Base-by-base conservation (phyloP, 1,284 basidiomycete species). In the Takashimella tepidaria region DNA sequence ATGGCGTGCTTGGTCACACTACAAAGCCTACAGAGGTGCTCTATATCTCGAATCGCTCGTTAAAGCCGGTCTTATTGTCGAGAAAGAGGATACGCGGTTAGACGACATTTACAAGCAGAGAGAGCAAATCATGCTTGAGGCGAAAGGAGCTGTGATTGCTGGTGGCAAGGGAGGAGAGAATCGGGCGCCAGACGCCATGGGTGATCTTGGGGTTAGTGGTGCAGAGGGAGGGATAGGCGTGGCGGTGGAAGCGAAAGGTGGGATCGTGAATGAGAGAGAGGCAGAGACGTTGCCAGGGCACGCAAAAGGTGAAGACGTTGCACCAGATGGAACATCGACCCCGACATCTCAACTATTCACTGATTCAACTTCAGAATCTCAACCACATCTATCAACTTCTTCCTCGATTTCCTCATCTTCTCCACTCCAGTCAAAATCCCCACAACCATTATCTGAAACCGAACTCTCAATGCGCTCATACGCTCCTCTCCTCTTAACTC, bases 1-100 rank as follows among this genome's bases (percentile, higher is more conserved):
- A 8, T 79, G 77, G 76, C 65, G 77, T 53, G 76, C 76, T 19
- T 79, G 76, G 74, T 73, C 69, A 12, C 77, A 79, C 54, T 76
- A 71, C 65, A 73, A 69, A 59, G 73, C 74, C 1, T 77, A 70
- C 68, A 60, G 73, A 55, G 77, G 76, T 25, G 71, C 69, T 6
- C 56, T 54, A 10, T 76, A 73, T 59, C 63, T 74, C 47, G 65
- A 70, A 47, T 45, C 50, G 19, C 55, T 75, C 16, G 51, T 74
- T 20, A 67, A 73, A 53, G 47, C 59, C n/a, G 70, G 69, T 27
- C 58, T 73, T 59, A 69, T 74, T 41, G 60, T 62, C 11, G 70
- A 72, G 56, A 61, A 59, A 53, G 57, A 66, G 4, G 57, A 53
- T 5, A 40, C 50, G 19, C 53, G 57, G 40, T 58, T 74, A 16